Percentiles rank a stretch among this genome's conserved stretches.
phyloP scores from a whole-genome alignment of 768 basidiomycete genomes.

The Amanita rubescens region DNA sequence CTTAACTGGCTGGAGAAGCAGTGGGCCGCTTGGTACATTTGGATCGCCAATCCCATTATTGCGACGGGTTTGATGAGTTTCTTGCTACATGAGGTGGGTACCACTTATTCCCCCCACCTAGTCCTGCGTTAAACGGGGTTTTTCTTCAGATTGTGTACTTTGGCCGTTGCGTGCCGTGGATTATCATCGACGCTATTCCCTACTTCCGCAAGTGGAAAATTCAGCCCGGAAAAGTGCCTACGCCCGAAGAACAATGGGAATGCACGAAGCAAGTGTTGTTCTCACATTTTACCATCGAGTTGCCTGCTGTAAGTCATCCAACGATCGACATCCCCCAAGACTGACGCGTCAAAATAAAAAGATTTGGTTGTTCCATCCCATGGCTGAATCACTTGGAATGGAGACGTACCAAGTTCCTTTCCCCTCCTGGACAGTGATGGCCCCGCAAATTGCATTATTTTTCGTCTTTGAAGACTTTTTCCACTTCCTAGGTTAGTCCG shows the following conservation, averaged over 20 bases:
- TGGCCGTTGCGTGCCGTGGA: slow-evolving; percentile 90
- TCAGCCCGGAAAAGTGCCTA: slow-evolving; percentile 80
- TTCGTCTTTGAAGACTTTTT: slow-evolving; percentile 96
- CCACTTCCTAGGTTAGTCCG: slow-evolving; percentile 71
- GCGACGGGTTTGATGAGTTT: slow-evolving; percentile 95
- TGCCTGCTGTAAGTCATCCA: slow-evolving; percentile 66
- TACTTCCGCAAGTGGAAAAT: slow-evolving; percentile 95
- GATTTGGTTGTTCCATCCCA: slow-evolving; percentile 90
- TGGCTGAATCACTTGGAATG: slow-evolving; percentile 86
- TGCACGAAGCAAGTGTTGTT: slow-evolving; percentile 92
- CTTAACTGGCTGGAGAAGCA: slow-evolving; percentile 67
- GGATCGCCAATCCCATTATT: slow-evolving; percentile 81
- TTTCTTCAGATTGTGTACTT: slow-evolving; percentile 82
- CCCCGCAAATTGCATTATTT: slow-evolving; percentile 76
- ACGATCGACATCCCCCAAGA: too few relatives aligned
- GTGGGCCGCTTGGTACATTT: slow-evolving; percentile 84
- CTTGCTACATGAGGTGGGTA: slow-evolving; percentile 83
- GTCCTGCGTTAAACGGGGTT: not conserved
- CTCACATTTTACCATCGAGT: slow-evolving; percentile 93
- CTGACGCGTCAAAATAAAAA: too few relatives aligned
- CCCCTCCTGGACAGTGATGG: slow-evolving; percentile 61
- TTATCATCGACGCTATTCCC: slow-evolving; percentile 89
- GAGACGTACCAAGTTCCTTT: slow-evolving; percentile 90
- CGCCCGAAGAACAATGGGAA: slow-evolving; percentile 81
- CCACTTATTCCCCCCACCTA: not conserved